Evolutionary conservation across 176 grass and related monocot genomes (phyloP), one percentile per base, ranked within the genome.

Genomic region (Carex cristatella): DNA sequence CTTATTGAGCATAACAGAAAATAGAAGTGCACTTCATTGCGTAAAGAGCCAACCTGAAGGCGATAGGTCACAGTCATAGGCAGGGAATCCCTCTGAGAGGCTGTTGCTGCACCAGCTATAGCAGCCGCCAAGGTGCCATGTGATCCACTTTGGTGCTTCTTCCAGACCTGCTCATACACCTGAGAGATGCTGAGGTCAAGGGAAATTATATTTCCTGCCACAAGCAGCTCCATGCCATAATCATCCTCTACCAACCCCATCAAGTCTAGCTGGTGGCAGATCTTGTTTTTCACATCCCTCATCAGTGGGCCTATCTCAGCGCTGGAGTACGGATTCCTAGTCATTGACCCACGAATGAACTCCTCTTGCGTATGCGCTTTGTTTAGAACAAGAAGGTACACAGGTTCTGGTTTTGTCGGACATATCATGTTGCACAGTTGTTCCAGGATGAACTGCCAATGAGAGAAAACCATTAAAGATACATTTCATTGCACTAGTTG

Each of bases 221-320:
- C 95, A 16, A 98, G 74, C 84, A 98, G 88, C 81, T 98, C 95
- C 95, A 98, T 98, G 42, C 95, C 91, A 85, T 95, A 98, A 83
- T 98, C 95, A 57, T 93, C 95, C 77, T 93, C 95, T 79, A 98
- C 87, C 81, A 98, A 86, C 82, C 95, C 93, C 87, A 95, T 86
- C 79, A 98, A 82, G 81, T 98, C 95, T 54, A 98, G 93, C 79
- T 98, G 95, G 79, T 94, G 86, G 87, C 95, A 98, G 63, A 98
- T 98, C 86, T 98, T 98, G 61, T 98, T 98, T 93, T 93, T 98
- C 78, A 95, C 93, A 65, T 98, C 95, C 87, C 95, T 88, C 95
- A 98, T 98, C 69, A 98, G 88, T 23, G 95, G 95, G 31, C 95
- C 95, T 69, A 95, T 89, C 89, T 98, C 95, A 79, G 82, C 85